phyloP scores from a whole-genome alignment of 345 rosid species.

The Pugionium cornutum region DNA sequence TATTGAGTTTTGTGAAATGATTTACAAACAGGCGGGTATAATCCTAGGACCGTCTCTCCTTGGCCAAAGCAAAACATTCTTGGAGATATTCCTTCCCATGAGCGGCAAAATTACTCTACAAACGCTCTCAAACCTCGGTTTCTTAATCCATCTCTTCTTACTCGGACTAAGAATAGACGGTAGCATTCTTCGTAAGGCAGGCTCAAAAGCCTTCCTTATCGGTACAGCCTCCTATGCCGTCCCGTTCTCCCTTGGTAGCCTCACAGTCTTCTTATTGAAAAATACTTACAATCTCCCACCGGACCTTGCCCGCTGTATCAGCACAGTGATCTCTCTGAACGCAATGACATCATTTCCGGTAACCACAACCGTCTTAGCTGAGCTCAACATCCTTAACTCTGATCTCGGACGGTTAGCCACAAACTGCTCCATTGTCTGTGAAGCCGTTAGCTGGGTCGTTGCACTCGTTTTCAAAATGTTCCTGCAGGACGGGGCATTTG shows the following conservation, averaged over 20 bases:
- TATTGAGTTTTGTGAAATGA: background rate
- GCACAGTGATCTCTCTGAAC: slow-evolving; percentile 32
- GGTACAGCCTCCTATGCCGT: slow-evolving; percentile 35
- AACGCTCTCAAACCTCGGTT: slow-evolving; percentile 38
- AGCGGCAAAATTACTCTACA: slow-evolving; percentile 34
- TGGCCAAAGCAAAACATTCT: slow-evolving; percentile 23
- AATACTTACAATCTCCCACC: slow-evolving; percentile 7
- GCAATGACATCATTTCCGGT: slow-evolving; percentile 43
- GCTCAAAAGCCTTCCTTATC: slow-evolving; percentile 38
- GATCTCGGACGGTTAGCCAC: slow-evolving; percentile 46
- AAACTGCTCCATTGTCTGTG: slow-evolving; percentile 41
- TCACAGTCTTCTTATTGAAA: slow-evolving; percentile 27
- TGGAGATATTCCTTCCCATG: slow-evolving; percentile 6
- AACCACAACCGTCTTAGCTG: slow-evolving; percentile 40
- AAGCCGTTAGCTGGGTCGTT: slow-evolving; percentile 29
- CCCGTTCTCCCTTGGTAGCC: slow-evolving; percentile 34
- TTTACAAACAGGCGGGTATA: slow-evolving; percentile 39
- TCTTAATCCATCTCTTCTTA: slow-evolving; percentile 42
- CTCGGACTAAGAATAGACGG: slow-evolving; percentile 39
- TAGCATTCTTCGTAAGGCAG: slow-evolving; percentile 39
- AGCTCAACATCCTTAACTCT: slow-evolving; percentile 43
- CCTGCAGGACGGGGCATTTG: slow-evolving; percentile 5
- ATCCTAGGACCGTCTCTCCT: slow-evolving; percentile 42
- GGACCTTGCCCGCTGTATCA: slow-evolving; percentile 26
- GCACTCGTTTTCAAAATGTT: slow-evolving; percentile 29